These are phyloP conservation scores for Paragyromitra xinjiangensis DNA, from an alignment of 495 filamentous ascomycete species.

Conservation along the genomic window DNA sequence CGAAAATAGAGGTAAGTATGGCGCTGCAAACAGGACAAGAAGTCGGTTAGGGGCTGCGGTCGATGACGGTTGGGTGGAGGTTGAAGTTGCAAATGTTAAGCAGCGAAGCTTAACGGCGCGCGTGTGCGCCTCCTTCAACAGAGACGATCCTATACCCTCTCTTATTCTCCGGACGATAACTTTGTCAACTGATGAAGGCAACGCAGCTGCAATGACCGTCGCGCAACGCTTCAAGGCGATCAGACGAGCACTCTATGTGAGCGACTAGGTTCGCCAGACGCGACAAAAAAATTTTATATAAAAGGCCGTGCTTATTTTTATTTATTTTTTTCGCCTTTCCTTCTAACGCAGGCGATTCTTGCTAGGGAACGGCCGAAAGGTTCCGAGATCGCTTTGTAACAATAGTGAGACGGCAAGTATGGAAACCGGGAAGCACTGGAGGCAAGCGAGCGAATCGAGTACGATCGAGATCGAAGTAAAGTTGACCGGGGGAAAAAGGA, in stretches of 20 bases:
- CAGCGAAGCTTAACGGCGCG: constrained; percentile 50
- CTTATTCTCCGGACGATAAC: constrained; percentile 28
- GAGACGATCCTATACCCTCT: constrained; percentile 48
- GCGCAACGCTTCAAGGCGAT: constrained; percentile 44
- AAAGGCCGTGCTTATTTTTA: constrained; percentile 42
- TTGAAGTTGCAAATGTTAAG: constrained; percentile 48
- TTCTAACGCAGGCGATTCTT: constrained; percentile 45
- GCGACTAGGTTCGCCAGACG: constrained; percentile 47
- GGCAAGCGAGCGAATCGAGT: constrained; percentile 55
- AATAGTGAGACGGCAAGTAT: constrained; percentile 54
- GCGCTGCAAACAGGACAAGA: constrained; percentile 27
- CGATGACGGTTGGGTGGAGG: constrained; percentile 11
- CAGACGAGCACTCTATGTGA: constrained; percentile 39
- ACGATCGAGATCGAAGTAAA: constrained; percentile 56
- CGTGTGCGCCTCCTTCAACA: constrained; percentile 52
- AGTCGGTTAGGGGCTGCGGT: constrained; percentile 39
- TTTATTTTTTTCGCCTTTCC: constrained; percentile 24
- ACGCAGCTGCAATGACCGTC: constrained; percentile 37
- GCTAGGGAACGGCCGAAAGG: constrained; percentile 48
- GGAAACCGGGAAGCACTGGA: constrained; percentile 48
- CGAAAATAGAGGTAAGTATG: constrained; percentile 43
- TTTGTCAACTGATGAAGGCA: constrained; percentile 29
- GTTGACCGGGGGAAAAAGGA: constrained; percentile 51
- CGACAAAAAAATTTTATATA: constrained; percentile 53
- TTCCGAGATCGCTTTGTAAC: constrained; percentile 52